Evolutionary conservation across 1,284 basidiomycete species (phyloP), one percentile per base, ranked within the genome.

Genomic region (Bjerkandera adusta): DNA sequence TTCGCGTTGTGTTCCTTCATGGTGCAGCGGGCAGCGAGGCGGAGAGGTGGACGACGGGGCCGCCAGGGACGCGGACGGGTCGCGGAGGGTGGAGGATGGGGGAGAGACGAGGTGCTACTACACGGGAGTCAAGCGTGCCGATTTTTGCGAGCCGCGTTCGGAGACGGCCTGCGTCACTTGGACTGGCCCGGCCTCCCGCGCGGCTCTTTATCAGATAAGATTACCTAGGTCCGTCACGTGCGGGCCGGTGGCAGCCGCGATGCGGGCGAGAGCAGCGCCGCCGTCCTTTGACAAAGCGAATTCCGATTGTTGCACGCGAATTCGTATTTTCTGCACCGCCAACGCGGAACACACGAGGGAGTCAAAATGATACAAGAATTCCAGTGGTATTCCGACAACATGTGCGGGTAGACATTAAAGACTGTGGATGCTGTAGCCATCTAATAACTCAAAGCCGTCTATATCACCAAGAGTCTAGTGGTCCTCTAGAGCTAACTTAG

Each of bases 1-100:
- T 93, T 93, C 61, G 89, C 85, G 55, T 82, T 70, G 63, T 85
- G 81, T 36, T 79, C 75, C 56, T 89, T 81, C 87, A 89, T 89
- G 39, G 30, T n/a, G n/a, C n/a, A n/a, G n/a, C n/a, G n/a, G n/a
- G n/a, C n/a, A n/a, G n/a, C n/a, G n/a, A n/a, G n/a, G n/a, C n/a
- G n/a, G 25, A 12, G 22, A n/a, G 5, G 12, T 26, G 11, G 16
- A 8, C 24, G 27, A 18, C 5, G 12, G 29, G 27, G n/a, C 8
- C 15, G 29, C 20, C 7, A 32, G 29, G 8, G 29, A 34, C 12
- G 22, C 24, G 29, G 41, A 22, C 20, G 29, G 8, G 29, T 24
- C 12, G 22, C 24, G 29, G 41, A 22, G 30, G 40, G n/a, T 13
- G 41, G 41, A 24, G 16, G 41, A 21, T 20, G 30, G 22, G 36